Base-by-base conservation (phyloP, 345 rosid genomes). In the Tarenaya hassleriana region DNA sequence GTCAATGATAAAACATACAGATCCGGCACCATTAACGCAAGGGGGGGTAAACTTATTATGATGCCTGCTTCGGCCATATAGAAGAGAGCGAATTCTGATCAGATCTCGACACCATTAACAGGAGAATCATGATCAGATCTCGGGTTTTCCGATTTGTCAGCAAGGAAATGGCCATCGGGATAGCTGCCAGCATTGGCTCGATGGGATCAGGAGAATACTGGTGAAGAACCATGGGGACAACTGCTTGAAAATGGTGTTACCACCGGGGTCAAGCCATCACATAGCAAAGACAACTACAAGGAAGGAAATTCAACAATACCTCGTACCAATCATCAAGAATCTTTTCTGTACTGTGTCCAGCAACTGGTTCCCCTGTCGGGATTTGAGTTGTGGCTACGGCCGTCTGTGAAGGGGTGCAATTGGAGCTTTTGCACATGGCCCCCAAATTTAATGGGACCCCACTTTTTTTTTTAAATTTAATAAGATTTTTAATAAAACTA, bases 211-310 rank as follows among this genome's bases (percentile, higher is more conserved):
- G 77, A 24, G 84, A 40, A 69, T 84, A 81, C 66, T 87, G 95
- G 80, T 83, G 98, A 39, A 92, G 73, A 63, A 92, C 84, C 79
- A 92, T 64, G 19, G 98, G 83, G 58, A 94, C 74, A 69, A 79
- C 88, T 43, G 98, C 79, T 68, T 87, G 98, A 53, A 88, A 84
- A 76, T 81, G 95, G 74, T 92, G 88, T 69, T 80, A 85, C 78
- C n/a, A 92, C 66, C 52, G 98, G n/a, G 15, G 8, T 2, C 41
- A 37, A 37, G 8, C 11, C 11, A 37, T 37, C 11, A 2, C 15
- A 10, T 10, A 37, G 41, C n/a, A 2, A 37, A 42, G 5, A 16
- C 39, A 29, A n/a, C n/a, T n/a, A n/a, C n/a, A n/a, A n/a, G n/a
- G n/a, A n/a, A n/a, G n/a, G n/a, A n/a, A 41, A n/a, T n/a, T n/a